Evolutionary conservation across 2,329 filamentous ascomycete species (phyloP).

Genomic region (Hypoxylon rubiginosum): DNA sequence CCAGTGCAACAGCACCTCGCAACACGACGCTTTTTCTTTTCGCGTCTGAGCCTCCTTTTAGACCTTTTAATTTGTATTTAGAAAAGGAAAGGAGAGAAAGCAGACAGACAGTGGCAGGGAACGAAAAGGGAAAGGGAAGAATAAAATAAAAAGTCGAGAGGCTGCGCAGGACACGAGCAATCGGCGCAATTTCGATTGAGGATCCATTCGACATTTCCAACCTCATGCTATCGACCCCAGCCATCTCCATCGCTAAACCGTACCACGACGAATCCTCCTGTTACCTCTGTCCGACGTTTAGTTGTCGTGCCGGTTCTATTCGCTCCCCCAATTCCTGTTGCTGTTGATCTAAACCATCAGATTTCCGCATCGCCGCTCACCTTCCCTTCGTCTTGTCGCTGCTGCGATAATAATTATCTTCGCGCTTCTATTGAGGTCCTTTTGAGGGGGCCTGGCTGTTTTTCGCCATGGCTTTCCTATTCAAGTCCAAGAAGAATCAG

Average conservation of each 20-base stretch:
- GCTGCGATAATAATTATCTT: constrained; percentile 27
- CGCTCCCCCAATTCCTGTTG: constrained; percentile 10
- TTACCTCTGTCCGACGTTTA: constrained; percentile 29
- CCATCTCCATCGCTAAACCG: constrained; percentile 44
- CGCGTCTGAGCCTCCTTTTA: neutral
- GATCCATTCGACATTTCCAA: constrained; percentile 43
- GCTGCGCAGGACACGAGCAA: constrained; percentile 40
- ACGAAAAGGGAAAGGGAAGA: constrained; percentile 16
- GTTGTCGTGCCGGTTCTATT: constrained; percentile 21
- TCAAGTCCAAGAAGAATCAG: constrained; percentile 84
- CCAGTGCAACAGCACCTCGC: constrained; percentile 24
- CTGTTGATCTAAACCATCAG: constrained; percentile 22
- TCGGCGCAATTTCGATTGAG: constrained; percentile 39
- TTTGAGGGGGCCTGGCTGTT: constrained; percentile 53
- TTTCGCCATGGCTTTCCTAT: constrained; percentile 81
- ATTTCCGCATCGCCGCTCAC: constrained; percentile 16
- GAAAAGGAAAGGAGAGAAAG: constrained; percentile 14
- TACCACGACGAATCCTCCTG: constrained; percentile 30
- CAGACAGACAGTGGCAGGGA: constrained; percentile 13
- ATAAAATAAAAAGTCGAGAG: constrained; percentile 39
- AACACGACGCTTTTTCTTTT: constrained; percentile 25
- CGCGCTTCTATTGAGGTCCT: constrained; percentile 51
- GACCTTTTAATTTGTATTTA: constrained; percentile 13
- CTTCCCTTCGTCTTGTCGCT: constrained; percentile 28
- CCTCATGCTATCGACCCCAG: constrained; percentile 47